These are phyloP conservation scores for Fusarium buxicola DNA, from an alignment of 2,329 filamentous ascomycete species.

Conservation along the genomic window DNA sequence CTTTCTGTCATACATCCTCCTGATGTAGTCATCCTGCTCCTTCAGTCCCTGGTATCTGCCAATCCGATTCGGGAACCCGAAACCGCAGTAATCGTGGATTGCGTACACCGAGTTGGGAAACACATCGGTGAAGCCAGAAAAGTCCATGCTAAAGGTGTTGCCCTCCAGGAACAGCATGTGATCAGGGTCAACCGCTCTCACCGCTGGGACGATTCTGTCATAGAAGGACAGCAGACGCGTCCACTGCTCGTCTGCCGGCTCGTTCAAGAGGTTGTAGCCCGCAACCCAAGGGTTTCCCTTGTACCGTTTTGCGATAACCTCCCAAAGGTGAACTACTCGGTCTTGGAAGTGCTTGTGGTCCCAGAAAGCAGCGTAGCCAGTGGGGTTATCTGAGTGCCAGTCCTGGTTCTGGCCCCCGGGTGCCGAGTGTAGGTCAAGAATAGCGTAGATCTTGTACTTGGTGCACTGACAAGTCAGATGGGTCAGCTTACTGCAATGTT, in stretches of 20 bases:
- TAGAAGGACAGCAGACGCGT: constrained; percentile 54
- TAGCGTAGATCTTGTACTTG: constrained; percentile 56
- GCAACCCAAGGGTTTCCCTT: constrained; percentile 56
- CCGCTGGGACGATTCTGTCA: constrained; percentile 52
- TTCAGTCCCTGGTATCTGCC: constrained; percentile 54
- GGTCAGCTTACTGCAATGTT: neutral
- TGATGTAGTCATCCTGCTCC: constrained; percentile 50
- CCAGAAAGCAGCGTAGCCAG: constrained; percentile 58
- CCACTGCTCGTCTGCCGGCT: constrained; percentile 48
- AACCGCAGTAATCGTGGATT: constrained; percentile 64
- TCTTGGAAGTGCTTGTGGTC: constrained; percentile 60
- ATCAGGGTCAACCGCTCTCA: constrained; percentile 55
- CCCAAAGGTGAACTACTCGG: constrained; percentile 56
- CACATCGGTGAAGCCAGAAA: constrained; percentile 48
- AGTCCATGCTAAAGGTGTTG: constrained; percentile 57
- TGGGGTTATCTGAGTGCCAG: constrained; percentile 57
- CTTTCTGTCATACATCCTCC: constrained; percentile 54
- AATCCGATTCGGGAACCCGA: constrained; percentile 59
- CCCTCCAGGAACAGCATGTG: constrained; percentile 63
- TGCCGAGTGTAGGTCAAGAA: constrained; percentile 58
- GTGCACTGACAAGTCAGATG: constrained; percentile 45
- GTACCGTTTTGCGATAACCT: constrained; percentile 55
- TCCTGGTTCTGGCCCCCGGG: constrained; percentile 61
- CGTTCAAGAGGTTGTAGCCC: constrained; percentile 53
- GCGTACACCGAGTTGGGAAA: constrained; percentile 62